Base-by-base conservation (phyloP, 2,329 filamentous ascomycete species). In the Fusarium irregulare region DNA sequence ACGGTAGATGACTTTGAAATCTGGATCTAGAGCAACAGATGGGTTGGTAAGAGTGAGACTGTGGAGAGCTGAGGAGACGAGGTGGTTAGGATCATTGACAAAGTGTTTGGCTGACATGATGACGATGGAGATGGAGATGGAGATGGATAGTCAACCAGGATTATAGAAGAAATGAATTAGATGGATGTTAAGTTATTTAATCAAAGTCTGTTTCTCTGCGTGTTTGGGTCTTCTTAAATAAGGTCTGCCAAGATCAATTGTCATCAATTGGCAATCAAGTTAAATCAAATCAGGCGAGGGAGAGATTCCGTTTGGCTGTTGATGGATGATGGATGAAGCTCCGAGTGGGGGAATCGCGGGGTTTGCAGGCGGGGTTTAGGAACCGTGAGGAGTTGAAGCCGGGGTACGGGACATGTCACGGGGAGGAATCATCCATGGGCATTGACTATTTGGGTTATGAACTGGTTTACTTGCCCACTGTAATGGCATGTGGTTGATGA, bases 41-140 rank as follows among this genome's bases (percentile, higher is more conserved):
- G 95, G 95, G 80, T 98, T 98, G 53, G 92, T 94, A 66, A 92
- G 83, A 23, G 93, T 95, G 34, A 96, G 85, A 68, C 91, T 89
- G 74, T 89, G 87, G 21, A 98, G 89, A 46, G 94, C 92, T 44
- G 89, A 85, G 77, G 88, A 86, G 78, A 98, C 93, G 54, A 98
- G 88, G 76, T 92, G 87, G 56, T 89, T 88, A 44, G 94, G 89
- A 78, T 97, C 92, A 79, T 93, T 90, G 84, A 97, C 89, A 84
- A 98, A 97, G 83, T 98, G 94, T 84, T 96, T 97, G 65, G 85
- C 78, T 32, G 88, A 88, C 82, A 83, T 83, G 71, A 40, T 76
- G 72, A 55, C 76, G 70, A 42, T 34, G 42, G n/a, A 23, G 28
- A 37, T 13, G 28, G 21, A 37, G 30, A 47, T 7, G 28, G 21